A percentile compares a stretch with the other conserved stretches of the same genome.
phyloP scores from a whole-genome alignment of 257 asterid genomes.

The Scutellaria galericulata region DNA sequence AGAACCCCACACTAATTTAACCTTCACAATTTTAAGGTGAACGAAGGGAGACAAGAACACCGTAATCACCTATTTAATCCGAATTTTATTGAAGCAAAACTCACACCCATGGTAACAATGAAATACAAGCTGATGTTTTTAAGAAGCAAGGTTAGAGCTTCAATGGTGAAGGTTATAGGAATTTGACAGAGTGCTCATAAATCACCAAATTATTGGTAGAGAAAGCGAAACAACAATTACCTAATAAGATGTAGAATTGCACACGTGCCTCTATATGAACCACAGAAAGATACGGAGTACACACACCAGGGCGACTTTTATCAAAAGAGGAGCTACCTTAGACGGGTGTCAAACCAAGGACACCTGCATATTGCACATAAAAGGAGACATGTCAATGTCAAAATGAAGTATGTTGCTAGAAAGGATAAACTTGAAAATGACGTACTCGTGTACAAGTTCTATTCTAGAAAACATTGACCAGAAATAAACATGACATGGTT shows the following conservation, averaged over 20 bases:
- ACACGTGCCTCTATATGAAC: constrained; percentile 44
- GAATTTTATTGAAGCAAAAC: constrained; percentile 5
- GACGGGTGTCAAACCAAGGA: constrained; percentile 84
- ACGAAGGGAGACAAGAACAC: neutral
- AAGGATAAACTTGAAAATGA: neutral
- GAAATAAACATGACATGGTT: constrained; percentile 8
- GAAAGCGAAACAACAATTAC: constrained; percentile 16
- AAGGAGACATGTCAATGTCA: constrained; percentile 11
- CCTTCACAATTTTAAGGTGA: neutral
- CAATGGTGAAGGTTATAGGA: neutral
- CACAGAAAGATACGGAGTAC: constrained; percentile 26
- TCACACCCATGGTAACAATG: neutral
- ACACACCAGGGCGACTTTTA: constrained; percentile 14
- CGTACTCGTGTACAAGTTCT: neutral
- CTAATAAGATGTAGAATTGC: constrained; percentile 30
- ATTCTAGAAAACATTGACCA: neutral
- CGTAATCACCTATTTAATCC: constrained; percentile 15
- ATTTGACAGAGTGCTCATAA: constrained; percentile 15
- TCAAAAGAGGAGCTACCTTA: constrained; percentile 36
- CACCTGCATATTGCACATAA: constrained; percentile 53
- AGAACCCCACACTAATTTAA: neutral
- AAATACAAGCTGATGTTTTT: neutral
- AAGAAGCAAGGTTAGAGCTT: constrained; percentile 16
- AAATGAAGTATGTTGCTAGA: neutral
- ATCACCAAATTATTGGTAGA: constrained; percentile 18